These are phyloP conservation scores for Fennellomyces sp. DNA, from an alignment of 371 early-diverging fungal species.

Conservation along the genomic window DNA sequence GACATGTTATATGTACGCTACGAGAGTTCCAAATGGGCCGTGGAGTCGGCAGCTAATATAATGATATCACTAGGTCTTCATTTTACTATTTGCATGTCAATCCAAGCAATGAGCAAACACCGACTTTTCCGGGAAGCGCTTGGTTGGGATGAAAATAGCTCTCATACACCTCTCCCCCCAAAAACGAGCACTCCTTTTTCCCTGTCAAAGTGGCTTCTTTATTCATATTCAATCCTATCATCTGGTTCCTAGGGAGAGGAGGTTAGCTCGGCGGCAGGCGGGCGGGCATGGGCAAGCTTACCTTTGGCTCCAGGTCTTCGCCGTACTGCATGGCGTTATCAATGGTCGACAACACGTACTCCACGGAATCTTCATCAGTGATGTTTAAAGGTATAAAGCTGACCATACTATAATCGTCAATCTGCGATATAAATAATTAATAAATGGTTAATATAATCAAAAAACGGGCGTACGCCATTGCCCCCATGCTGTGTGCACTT, in stretches of 20 bases:
- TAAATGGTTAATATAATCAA: not conserved
- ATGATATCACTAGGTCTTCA: too few species aligned
- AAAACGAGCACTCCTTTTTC: not conserved
- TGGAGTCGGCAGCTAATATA: too few species aligned
- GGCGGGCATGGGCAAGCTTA: too few species aligned
- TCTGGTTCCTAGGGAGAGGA: constrained; percentile 3
- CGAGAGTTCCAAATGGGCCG: too few species aligned
- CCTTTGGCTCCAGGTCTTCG: constrained; percentile 95
- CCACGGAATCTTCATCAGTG: constrained; percentile 93
- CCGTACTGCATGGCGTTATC: constrained; percentile 97
- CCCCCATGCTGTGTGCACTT: constrained; percentile 10
- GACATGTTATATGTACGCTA: too few species aligned
- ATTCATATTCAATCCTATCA: constrained; percentile 11
- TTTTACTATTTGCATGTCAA: too few species aligned
- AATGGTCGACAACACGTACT: constrained; percentile 81
- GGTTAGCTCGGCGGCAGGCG: not conserved
- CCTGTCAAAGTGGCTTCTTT: not conserved
- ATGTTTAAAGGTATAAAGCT: constrained; percentile 94
- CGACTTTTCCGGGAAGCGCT: too few species aligned
- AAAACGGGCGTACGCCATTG: not conserved
- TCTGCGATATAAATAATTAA: constrained; percentile 39
- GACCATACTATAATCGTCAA: constrained; percentile 97
- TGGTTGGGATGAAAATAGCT: too few species aligned
- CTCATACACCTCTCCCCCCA: not conserved
- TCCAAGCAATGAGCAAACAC: too few species aligned